Evolutionary conservation across 108 stramenopile species (phyloP).

Genomic region (Fragilariopsis cylindrus): DNA sequence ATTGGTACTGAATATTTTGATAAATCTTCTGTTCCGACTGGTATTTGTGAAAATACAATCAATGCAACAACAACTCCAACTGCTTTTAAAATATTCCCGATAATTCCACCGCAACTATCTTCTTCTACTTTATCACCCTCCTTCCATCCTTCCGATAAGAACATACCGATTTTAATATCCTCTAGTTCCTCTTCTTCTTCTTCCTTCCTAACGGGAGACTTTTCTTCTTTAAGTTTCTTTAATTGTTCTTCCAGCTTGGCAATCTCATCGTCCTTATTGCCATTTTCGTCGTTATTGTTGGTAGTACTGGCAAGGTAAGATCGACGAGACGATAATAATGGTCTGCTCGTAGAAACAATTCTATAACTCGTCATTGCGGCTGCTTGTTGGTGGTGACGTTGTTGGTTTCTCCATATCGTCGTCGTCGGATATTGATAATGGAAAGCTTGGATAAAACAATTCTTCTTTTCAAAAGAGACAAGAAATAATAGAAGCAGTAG

Average conservation of each 20-base stretch:
- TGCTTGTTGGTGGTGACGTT: no score
- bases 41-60: constrained; percentile 35
- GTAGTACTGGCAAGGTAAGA: neutral
- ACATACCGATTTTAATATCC: constrained; percentile 20
- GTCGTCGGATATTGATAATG: no score
- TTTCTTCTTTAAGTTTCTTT: constrained; percentile 29
- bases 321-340: no score
- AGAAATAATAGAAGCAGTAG: no score
- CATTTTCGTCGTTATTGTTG: neutral
- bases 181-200: constrained; percentile 9
- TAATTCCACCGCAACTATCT: neutral
- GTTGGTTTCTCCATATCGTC: no score
- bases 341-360: no score
- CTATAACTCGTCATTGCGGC: no score
- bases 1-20: constrained; percentile 29
- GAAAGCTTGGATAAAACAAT: no score
- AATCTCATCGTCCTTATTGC: constrained; percentile 45
- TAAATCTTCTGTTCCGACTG: constrained; percentile 39
- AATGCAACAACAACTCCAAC: constrained; percentile 20
- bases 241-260: constrained; percentile 37
- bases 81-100: constrained; percentile 16
- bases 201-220: neutral
- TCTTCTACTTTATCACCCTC: constrained; percentile 4
- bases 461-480: no score
- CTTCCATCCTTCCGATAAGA: constrained; percentile 39